phyloP scores from a whole-genome alignment of 1,284 basidiomycete species.

The Cryptococcus sp. region DNA sequence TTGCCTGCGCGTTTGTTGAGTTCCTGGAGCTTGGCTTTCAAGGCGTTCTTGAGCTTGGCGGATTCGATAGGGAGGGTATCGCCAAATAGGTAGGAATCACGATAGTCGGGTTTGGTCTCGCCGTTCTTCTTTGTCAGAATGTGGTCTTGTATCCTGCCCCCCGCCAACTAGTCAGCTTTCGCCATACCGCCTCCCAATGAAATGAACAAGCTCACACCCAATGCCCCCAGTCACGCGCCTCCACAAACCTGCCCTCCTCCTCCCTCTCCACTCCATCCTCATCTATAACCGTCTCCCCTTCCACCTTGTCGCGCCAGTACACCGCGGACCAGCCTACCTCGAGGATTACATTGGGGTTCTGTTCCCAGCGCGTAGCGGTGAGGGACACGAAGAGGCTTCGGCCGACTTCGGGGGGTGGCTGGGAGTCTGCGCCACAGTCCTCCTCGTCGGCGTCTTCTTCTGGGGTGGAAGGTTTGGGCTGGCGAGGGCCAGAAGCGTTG shows the following conservation, averaged over 20 bases:
- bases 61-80: slow-evolving; percentile 22
- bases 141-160: slow-evolving; percentile 37
- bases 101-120: slow-evolving; percentile 18
- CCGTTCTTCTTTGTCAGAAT: slow-evolving; percentile 28
- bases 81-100: slow-evolving; percentile 30
- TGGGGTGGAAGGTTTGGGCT: background rate
- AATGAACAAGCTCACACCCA: slow-evolving; percentile 34
- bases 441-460: background rate
- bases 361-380: slow-evolving; percentile 36
- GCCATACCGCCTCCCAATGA: background rate
- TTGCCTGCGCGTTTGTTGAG: slow-evolving; percentile 29
- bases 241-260: slow-evolving; percentile 19
- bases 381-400: slow-evolving; percentile 41
- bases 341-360: slow-evolving; percentile 26
- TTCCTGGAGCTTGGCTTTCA: slow-evolving; percentile 28
- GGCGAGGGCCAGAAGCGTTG: slow-evolving; percentile 2
- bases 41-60: slow-evolving; percentile 15
- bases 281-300: background rate
- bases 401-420: slow-evolving; percentile 21
- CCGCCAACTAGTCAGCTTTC: background rate
- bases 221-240: slow-evolving; percentile 34
- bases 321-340: slow-evolving; percentile 40
- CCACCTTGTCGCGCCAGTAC: slow-evolving; percentile 21
- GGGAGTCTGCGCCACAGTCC: slow-evolving; percentile 1
- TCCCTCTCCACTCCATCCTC: background rate